These are phyloP conservation scores for Cryptococcus jaspeensis DNA, from an alignment of 1,284 basidiomycete species.

Conservation along the genomic window DNA sequence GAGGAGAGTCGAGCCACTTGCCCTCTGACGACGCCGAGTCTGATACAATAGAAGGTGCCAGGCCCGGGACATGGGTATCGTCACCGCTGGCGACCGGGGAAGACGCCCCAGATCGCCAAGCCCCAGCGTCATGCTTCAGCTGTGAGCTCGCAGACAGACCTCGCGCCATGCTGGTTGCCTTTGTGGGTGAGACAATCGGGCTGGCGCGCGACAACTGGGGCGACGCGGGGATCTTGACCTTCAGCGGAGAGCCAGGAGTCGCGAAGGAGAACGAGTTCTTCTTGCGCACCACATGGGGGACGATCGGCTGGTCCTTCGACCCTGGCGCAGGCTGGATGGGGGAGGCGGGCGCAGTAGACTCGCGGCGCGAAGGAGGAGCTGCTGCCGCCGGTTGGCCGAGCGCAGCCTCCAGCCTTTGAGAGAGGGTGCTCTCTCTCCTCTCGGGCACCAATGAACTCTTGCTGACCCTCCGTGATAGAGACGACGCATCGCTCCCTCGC, in stretches of 20 bases:
- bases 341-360: not conserved
- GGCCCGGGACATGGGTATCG: constrained; percentile 25
- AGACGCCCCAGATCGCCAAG: not conserved
- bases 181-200: not conserved
- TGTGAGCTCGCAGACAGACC: constrained; percentile 18
- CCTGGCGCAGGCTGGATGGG: not conserved
- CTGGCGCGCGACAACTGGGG: not conserved
- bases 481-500: too few species aligned
- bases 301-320: not conserved
- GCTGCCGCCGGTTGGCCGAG: not conserved
- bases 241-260: constrained; percentile 27
- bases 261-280: constrained; percentile 33
- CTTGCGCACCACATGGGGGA: constrained; percentile 19
- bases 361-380: not conserved
- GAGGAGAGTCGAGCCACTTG: constrained; percentile 29
- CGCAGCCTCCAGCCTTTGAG: too few species aligned
- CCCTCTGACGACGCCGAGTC: constrained; percentile 38
- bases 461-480: too few species aligned
- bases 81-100: constrained; percentile 8
- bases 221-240: constrained; percentile 13
- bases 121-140: constrained; percentile 17
- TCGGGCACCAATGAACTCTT: too few species aligned
- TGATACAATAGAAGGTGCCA: constrained; percentile 36
- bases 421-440: too few species aligned
- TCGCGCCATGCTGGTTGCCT: constrained; percentile 7